These are phyloP conservation scores for Lagenaria siceraria DNA, from an alignment of 306 rosid genomes.

Conservation along the genomic window DNA sequence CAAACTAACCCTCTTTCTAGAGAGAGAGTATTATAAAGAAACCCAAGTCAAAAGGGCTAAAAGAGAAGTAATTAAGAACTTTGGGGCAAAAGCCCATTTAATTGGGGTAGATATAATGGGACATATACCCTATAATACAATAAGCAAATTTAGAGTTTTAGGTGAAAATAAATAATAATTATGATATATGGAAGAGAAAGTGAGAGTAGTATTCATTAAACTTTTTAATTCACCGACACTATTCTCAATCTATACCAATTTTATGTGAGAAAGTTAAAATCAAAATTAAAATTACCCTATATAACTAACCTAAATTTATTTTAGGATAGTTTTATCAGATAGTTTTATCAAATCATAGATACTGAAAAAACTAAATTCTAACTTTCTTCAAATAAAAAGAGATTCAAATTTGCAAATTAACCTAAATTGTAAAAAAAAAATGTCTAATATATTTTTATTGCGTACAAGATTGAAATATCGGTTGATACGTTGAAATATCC, in stretches of 20 bases:
- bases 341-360: too few relatives aligned
- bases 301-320: too few relatives aligned
- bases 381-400: too few relatives aligned
- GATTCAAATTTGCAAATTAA: too few relatives aligned
- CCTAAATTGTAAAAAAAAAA: too few relatives aligned
- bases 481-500: too few relatives aligned
- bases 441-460: too few relatives aligned
- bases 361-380: too few relatives aligned
- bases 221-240: slow-evolving; percentile 1
- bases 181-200: background rate
- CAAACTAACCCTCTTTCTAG: background rate
- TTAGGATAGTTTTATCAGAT: too few relatives aligned
- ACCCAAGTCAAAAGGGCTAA: background rate
- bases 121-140: background rate
- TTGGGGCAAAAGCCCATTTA: background rate
- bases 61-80: background rate
- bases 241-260: background rate
- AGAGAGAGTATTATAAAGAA: background rate
- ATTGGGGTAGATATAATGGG: background rate
- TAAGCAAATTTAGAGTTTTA: background rate
- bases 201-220: background rate
- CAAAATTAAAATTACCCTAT: background rate
- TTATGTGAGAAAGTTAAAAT: background rate
- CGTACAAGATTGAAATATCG: too few relatives aligned
- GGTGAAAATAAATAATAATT: background rate